Conservation (phyloP, 1,284 basidiomycete genomes). For the Puccinia triticina region DNA sequence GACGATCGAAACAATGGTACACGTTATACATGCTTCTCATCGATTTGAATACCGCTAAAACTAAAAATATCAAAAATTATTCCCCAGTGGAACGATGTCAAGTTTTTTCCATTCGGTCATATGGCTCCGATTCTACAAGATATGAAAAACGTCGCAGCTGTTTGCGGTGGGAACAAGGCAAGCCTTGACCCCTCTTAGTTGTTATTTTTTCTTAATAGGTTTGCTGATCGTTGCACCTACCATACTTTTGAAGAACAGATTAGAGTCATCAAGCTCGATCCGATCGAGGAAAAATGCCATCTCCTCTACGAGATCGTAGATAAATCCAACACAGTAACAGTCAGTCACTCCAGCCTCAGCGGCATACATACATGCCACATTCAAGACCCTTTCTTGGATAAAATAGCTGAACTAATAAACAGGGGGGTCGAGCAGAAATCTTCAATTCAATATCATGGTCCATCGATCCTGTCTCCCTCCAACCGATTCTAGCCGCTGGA, state of each 20-base stretch:
- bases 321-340: slow-evolving; percentile 16
- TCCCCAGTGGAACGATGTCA: slow-evolving; percentile 31
- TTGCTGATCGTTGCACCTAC: not conserved
- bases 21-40: not conserved
- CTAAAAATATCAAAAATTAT: not conserved
- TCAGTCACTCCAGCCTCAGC: not conserved
- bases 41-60: not conserved
- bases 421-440: slow-evolving; percentile 14
- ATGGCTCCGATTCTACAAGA: slow-evolving; percentile 16
- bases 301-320: slow-evolving; percentile 13
- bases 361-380: not conserved
- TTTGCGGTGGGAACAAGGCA: slow-evolving; percentile 30
- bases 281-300: not conserved
- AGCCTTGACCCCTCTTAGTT: not conserved
- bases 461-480: slow-evolving; percentile 27
- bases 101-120: slow-evolving; percentile 24
- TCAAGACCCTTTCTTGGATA: not conserved
- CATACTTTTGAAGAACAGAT: slow-evolving; percentile 3
- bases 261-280: slow-evolving; percentile 12
- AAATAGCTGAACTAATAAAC: not conserved
- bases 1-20: slow-evolving; percentile 7
- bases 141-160: slow-evolving; percentile 16
- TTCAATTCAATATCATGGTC: slow-evolving; percentile 31
- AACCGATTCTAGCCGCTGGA: slow-evolving; percentile 29
- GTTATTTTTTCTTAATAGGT: not conserved